These are phyloP conservation scores for Ochetophila trinervis DNA, from an alignment of 306 rosid genomes.

Conservation along the genomic window DNA sequence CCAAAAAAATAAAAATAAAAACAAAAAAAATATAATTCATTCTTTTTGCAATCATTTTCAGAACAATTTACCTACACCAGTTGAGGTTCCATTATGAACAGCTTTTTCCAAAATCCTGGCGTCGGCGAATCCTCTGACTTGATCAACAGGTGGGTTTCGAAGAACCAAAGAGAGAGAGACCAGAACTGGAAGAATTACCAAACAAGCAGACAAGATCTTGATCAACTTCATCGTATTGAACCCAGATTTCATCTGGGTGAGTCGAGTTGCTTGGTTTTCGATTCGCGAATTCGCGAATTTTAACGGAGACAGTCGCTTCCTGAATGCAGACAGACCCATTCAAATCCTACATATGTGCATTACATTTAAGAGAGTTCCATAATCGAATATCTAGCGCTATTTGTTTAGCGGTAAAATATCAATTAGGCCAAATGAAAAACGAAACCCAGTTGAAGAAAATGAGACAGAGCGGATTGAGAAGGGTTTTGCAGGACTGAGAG, in stretches of 20 bases:
- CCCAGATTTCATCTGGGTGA: slow-evolving; percentile 10
- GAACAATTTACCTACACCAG: slow-evolving; percentile 16
- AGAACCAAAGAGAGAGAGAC: slow-evolving; percentile 26
- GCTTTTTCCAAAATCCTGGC: slow-evolving; percentile 26
- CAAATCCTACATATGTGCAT: background rate
- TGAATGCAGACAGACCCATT: slow-evolving; percentile 24
- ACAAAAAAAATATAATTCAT: too few relatives aligned
- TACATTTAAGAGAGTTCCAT: background rate
- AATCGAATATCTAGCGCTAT: too few relatives aligned
- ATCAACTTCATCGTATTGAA: slow-evolving; percentile 20
- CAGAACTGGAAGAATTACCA: slow-evolving; percentile 34
- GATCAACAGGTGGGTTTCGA: slow-evolving; percentile 25
- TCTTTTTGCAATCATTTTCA: too few relatives aligned
- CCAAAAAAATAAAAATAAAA: too few relatives aligned
- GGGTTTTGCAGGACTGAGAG: too few relatives aligned
- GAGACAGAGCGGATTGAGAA: too few relatives aligned
- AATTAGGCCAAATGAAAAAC: too few relatives aligned
- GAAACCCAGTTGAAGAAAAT: too few relatives aligned
- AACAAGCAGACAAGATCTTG: slow-evolving; percentile 26
- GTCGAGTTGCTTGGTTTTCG: background rate
- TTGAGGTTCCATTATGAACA: slow-evolving; percentile 6
- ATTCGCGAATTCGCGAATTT: slow-evolving; percentile 4
- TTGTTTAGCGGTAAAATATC: too few relatives aligned
- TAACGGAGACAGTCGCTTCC: slow-evolving; percentile 1
- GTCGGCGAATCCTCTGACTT: slow-evolving; percentile 22